Base-by-base conservation (phyloP, 176 grass and related monocot species). In the Tillandsia leiboldiana region DNA sequence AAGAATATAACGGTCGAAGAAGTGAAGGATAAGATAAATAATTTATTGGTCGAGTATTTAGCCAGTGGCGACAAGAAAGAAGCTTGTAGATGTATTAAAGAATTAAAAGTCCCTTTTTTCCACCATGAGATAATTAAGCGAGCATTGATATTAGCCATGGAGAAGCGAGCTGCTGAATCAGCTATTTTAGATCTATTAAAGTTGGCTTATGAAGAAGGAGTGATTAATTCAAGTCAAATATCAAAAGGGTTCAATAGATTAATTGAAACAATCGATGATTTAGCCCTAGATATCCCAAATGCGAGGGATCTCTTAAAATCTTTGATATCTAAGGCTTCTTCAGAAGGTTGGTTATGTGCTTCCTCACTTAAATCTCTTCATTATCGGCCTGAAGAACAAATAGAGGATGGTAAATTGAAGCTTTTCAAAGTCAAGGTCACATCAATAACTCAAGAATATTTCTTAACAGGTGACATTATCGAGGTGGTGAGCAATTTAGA, bases 331-430 rank as follows among this genome's bases (percentile, higher is more conserved):
- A 83, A 84, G 48, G 85, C 85, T 1, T 83, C 81, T 20, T 88
- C 85, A 51, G 85, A 83, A 53, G 85, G 85, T 18, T 88, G 86
- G 86, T 75, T 88, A 22, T 88, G 81, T 50, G 78, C 53, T 67
- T 88, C 81, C 66, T 71, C 74, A 49, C 49, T 88, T 29, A 81
- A 81, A 12, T 78, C 77, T 66, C n/a, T 88, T 12, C 62, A 42
- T 0, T 71, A 53, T 29, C 74, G 73, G 71, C 73, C 70, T 14
- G 77, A 63, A 62, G 80, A 84, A 72, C 1, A 42, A 42, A n/a
- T 77, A n/a, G 73, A 57, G n/a, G 86, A 88, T 29, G 54, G 53
- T 63, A 67, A 73, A 11, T 59, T 81, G 70, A 75, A 27, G 70
- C 50, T 33, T 67, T 84, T 84, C 63, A 88, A 84, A 61, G 65